phyloP scores from a whole-genome alignment of 371 early-diverging fungal species.

The Mortierella polycephala region DNA sequence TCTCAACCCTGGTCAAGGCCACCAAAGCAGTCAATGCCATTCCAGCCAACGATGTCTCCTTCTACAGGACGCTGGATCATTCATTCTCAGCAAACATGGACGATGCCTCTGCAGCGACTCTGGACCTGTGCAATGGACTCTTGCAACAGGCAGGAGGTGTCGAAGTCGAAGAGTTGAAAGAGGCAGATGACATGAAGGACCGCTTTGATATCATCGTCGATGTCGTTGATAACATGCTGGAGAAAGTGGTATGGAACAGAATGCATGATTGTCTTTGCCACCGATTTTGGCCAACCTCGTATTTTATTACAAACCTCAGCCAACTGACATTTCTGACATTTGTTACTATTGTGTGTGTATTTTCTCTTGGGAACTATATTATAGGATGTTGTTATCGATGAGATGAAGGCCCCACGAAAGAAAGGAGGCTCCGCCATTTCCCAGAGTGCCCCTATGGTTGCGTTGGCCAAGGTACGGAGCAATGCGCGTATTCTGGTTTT shows the following conservation, averaged over 20 bases:
- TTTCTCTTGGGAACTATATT: no score
- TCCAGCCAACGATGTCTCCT: constrained; percentile 68
- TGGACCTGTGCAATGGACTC: constrained; percentile 70
- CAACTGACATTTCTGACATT: no score
- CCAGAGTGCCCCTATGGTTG: constrained; percentile 68
- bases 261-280: not conserved
- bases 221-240: constrained; percentile 84
- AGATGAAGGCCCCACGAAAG: constrained; percentile 61
- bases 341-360: not conserved
- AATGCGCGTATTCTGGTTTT: not conserved
- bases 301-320: no score
- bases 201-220: constrained; percentile 76
- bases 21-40: constrained; percentile 74
- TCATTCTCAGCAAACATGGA: constrained; percentile 68
- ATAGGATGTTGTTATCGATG: constrained; percentile 65
- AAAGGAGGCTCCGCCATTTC: constrained; percentile 51
- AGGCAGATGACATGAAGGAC: constrained; percentile 77
- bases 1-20: constrained; percentile 68
- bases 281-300: constrained; percentile 12
- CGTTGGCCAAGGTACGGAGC: constrained; percentile 59
- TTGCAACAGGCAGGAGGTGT: constrained; percentile 58
- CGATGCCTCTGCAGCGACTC: constrained; percentile 59
- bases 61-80: constrained; percentile 75
- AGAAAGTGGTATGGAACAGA: constrained; percentile 74
- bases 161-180: constrained; percentile 54